Evolutionary conservation across 139 green algal species (phyloP).

Genomic region (Micractinium sp.): DNA sequence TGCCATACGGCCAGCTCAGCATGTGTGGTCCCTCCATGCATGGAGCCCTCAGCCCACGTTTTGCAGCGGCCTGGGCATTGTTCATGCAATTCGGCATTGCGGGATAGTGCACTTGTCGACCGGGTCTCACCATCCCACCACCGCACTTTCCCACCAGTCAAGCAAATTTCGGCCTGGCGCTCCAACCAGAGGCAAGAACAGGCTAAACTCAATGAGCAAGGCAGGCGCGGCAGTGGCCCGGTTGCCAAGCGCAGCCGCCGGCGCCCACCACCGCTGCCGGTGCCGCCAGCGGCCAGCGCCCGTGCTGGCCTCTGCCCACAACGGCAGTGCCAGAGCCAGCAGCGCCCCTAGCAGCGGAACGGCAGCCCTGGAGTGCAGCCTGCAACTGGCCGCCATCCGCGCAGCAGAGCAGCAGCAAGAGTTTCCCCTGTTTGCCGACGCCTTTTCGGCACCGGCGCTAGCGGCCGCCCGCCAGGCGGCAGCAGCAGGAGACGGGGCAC

Average conservation of each 20-base stretch:
- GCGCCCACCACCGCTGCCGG: neutral
- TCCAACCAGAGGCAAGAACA: too few relatives aligned
- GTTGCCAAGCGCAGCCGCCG: neutral
- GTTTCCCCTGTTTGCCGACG: slow-evolving; percentile 49
- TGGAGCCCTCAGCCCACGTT: too few relatives aligned
- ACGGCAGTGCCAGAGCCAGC: neutral
- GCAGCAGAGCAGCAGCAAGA: slow-evolving; percentile 8
- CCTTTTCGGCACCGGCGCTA: slow-evolving; percentile 43
- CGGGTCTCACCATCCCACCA: too few relatives aligned
- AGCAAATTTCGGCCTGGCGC: too few relatives aligned
- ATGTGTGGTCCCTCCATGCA: too few relatives aligned
- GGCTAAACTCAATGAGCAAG: too few relatives aligned
- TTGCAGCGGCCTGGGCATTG: too few relatives aligned
- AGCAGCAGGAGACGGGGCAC: neutral
- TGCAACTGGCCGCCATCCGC: slow-evolving; percentile 7
- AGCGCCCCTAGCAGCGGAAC: neutral
- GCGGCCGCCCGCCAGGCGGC: neutral
- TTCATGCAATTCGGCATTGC: too few relatives aligned
- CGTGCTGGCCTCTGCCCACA: neutral
- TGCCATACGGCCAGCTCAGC: too few relatives aligned
- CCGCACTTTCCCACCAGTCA: too few relatives aligned
- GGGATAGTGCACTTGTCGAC: too few relatives aligned
- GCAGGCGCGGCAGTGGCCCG: neutral
- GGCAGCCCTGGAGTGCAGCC: slow-evolving; percentile 1
- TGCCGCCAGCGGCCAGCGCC: neutral